A percentile compares a stretch with the other conserved stretches of the same genome.
Evolutionary conservation across 139 green algal genomes (phyloP).

Genomic region (Microglena sp.): DNA sequence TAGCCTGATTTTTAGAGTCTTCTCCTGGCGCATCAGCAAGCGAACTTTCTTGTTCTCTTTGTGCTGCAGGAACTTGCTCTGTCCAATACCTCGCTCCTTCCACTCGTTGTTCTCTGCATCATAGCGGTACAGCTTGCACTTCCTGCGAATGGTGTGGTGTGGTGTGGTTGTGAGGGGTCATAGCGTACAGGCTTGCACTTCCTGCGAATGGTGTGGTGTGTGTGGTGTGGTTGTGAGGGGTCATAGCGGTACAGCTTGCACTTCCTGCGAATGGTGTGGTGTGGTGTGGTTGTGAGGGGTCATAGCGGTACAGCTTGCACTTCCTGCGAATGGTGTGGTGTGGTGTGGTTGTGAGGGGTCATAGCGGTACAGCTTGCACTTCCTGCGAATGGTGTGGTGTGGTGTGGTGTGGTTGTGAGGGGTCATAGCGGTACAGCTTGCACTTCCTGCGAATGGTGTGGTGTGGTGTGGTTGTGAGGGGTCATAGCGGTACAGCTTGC

Average conservation of each 20-base stretch:
- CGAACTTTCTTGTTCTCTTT: conserved; percentile 85
- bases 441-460: too few species aligned
- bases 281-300: not conserved
- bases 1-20: conserved; percentile 96
- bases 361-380: too few species aligned
- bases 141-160: too few species aligned
- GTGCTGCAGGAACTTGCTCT: conserved; percentile 84
- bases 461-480: too few species aligned
- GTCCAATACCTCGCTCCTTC: conserved; percentile 95
- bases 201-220: not conserved
- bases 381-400: too few species aligned
- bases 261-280: not conserved
- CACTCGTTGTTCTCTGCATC: conserved; percentile 84
- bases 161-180: not conserved
- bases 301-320: too few species aligned
- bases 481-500: too few species aligned
- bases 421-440: too few species aligned
- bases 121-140: conserved; percentile 97
- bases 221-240: not conserved
- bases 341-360: too few species aligned
- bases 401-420: too few species aligned
- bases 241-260: not conserved
- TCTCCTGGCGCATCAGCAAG: conserved; percentile 93
- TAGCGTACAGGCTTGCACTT: not conserved
- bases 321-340: too few species aligned